Evolutionary conservation across 176 grass and related monocot genomes (phyloP), one percentile per base, ranked within the genome.

Genomic region (Carex myosuroides): DNA sequence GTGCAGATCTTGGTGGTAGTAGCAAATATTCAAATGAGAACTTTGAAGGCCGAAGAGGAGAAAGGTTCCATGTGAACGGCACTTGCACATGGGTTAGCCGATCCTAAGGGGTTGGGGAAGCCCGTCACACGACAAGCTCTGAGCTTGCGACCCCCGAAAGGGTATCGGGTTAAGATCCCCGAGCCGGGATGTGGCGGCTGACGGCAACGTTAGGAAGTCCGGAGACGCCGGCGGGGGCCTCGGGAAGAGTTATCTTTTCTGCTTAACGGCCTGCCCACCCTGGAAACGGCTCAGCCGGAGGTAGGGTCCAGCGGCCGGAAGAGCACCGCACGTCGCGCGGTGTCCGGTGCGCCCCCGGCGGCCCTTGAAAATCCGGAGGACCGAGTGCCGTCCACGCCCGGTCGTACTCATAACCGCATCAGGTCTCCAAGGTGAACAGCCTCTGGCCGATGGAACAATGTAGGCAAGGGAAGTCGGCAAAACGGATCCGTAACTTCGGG

Each of bases 11-110:
- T 93, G 69, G 92, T 89, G 85, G 89, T 89, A 93, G 87, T 92
- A 87, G 79, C 88, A 92, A 89, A 90, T 93, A 93, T 90, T 93
- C 86, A 88, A 88, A 90, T 90, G 84, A 90, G 91, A 93, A 93
- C 88, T 90, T 93, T 88, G 88, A 93, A 93, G 86, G 86, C 88
- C 84, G 81, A 93, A 93, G 91, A 90, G 91, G 88, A 90, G 88
- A 93, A 94, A 91, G 74, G 92, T 94, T 91, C 92, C 89, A 94
- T 91, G 89, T 91, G 92, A 91, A 89, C 85, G 80, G 67, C 37
- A 39, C 37, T 32, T 32, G 32, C 32, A 32, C 32, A 87, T 87
- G 85, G 85, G 85, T 87, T 60, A 87, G 85, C 79, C 85, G 85
- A 87, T 82, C 85, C 64, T 87, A 87, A 87, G 85, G 85, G 85